Conservation (phyloP, 768 basidiomycete species). For the Boletus fagicola region DNA sequence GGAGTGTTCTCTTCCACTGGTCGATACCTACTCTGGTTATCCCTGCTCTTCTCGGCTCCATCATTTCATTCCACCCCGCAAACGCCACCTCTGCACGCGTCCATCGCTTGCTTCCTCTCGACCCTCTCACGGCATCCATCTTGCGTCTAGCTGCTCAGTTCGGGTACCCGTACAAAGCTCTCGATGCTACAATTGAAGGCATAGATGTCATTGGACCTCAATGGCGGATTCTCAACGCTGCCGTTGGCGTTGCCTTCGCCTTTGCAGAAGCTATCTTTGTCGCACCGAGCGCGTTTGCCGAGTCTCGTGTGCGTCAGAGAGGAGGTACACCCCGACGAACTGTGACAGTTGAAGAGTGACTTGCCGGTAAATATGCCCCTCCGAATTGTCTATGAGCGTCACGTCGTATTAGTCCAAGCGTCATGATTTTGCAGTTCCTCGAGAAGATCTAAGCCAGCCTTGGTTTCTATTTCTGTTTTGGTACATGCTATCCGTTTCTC, state of each 20-base stretch:
- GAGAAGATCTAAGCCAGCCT: conserved; percentile 6
- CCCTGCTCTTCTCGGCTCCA: conserved; percentile 53
- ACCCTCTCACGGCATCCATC: conserved; percentile 65
- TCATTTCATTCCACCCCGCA: conserved; percentile 62
- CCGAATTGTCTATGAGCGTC: not conserved
- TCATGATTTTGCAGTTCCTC: not conserved
- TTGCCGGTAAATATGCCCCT: not conserved
- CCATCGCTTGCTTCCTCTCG: conserved; percentile 38
- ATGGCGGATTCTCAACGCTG: conserved; percentile 56
- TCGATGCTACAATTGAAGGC: conserved; percentile 29
- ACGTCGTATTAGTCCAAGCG: conserved; percentile 1
- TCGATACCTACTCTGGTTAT: conserved; percentile 56
- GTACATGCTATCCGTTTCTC: conserved; percentile 19
- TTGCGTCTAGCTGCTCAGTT: conserved; percentile 58
- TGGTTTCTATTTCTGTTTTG: conserved; percentile 12
- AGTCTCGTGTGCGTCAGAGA: conserved; percentile 26
- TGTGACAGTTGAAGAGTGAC: conserved; percentile 24
- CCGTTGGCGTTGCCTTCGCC: conserved; percentile 59
- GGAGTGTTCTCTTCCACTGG: conserved; percentile 61
- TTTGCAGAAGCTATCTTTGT: conserved; percentile 62
- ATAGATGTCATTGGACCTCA: conserved; percentile 55
- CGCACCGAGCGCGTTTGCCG: conserved; percentile 42
- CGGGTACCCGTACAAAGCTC: conserved; percentile 50
- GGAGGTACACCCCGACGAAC: conserved; percentile 24
- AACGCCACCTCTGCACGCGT: conserved; percentile 25